phyloP scores from a whole-genome alignment of 805 yeast species.

The Teunomyces aglyptinius region DNA sequence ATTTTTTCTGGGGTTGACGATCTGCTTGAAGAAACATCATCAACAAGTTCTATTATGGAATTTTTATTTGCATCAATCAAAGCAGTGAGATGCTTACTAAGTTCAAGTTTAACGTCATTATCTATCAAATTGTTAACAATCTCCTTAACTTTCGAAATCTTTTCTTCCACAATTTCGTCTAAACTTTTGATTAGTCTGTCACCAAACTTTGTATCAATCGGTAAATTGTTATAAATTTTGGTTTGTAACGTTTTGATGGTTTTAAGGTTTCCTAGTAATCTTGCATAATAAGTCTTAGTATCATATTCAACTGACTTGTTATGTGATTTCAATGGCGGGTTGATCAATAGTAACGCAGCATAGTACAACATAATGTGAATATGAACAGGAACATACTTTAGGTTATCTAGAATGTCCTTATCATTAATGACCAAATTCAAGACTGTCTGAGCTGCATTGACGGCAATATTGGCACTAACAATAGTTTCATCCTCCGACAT shows the following conservation, averaged over 20 bases:
- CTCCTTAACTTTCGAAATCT: constrained; percentile 15
- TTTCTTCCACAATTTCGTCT: constrained; percentile 32
- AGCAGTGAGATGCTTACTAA: constrained; percentile 13
- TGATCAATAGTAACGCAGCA: constrained; percentile 56
- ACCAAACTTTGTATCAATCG: constrained; percentile 55
- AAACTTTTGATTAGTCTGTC: constrained; percentile 36
- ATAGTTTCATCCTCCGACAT: constrained; percentile 32
- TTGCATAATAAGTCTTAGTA: constrained; percentile 21
- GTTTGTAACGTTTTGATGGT: constrained; percentile 44
- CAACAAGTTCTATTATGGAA: constrained; percentile 14
- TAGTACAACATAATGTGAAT: constrained; percentile 70
- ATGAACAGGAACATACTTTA: constrained; percentile 69
- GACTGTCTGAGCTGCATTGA: constrained; percentile 62
- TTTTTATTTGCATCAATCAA: constrained; percentile 12
- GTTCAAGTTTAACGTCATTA: constrained; percentile 15
- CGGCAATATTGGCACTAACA: constrained; percentile 49
- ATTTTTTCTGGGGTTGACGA: constrained; percentile 37
- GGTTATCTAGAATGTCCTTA: constrained; percentile 52
- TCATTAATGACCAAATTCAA: constrained; percentile 58
- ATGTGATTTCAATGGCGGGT: constrained; percentile 40
- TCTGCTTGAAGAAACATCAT: constrained; percentile 21
- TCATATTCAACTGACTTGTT: constrained; percentile 22
- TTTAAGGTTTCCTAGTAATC: constrained; percentile 37
- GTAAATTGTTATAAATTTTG: constrained; percentile 43
- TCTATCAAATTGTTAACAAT: constrained; percentile 21